These are phyloP conservation scores for Dryadomyces quercivorus DNA, from an alignment of 2,329 filamentous ascomycete genomes.

Conservation along the genomic window DNA sequence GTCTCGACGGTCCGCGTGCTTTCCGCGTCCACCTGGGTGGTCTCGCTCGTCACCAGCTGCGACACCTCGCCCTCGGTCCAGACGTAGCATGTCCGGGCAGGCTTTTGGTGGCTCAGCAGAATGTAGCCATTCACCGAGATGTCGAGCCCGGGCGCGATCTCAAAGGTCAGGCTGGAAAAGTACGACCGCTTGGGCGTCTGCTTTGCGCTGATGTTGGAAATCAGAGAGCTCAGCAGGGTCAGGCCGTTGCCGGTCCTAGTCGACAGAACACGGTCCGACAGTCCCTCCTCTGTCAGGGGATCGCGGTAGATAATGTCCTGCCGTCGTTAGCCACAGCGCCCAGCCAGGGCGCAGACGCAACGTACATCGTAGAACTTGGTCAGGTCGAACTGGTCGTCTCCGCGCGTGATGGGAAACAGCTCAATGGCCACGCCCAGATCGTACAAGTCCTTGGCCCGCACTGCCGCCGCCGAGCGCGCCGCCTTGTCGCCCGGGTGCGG, in stretches of 20 bases:
- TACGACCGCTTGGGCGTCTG: slow-evolving; percentile 74
- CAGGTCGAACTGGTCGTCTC: slow-evolving; percentile 61
- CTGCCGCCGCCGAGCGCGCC: slow-evolving; percentile 62
- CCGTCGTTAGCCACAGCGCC: not conserved
- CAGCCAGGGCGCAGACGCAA: not conserved
- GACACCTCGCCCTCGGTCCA: slow-evolving; percentile 78
- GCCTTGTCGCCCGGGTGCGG: slow-evolving; percentile 65
- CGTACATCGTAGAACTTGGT: slow-evolving; percentile 80
- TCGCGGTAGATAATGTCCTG: slow-evolving; percentile 86
- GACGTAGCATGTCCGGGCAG: slow-evolving; percentile 73
- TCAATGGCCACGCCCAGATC: slow-evolving; percentile 88
- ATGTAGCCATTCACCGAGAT: slow-evolving; percentile 94
- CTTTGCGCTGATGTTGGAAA: slow-evolving; percentile 88
- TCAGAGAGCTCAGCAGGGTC: slow-evolving; percentile 58
- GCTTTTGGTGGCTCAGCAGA: slow-evolving; percentile 70
- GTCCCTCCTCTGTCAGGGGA: slow-evolving; percentile 56
- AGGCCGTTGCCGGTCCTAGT: slow-evolving; percentile 49
- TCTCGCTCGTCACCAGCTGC: slow-evolving; percentile 66
- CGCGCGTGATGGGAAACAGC: slow-evolving; percentile 74
- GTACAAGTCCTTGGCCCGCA: slow-evolving; percentile 87
- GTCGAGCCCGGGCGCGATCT: slow-evolving; percentile 70
- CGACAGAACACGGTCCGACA: slow-evolving; percentile 43
- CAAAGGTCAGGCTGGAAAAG: slow-evolving; percentile 78
- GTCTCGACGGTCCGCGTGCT: slow-evolving; percentile 68
- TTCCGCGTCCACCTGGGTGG: slow-evolving; percentile 65